Evolutionary conservation across 495 filamentous ascomycete species (phyloP), one percentile per base, ranked within the genome.

Genomic region (Aspergillus egyptiacus): DNA sequence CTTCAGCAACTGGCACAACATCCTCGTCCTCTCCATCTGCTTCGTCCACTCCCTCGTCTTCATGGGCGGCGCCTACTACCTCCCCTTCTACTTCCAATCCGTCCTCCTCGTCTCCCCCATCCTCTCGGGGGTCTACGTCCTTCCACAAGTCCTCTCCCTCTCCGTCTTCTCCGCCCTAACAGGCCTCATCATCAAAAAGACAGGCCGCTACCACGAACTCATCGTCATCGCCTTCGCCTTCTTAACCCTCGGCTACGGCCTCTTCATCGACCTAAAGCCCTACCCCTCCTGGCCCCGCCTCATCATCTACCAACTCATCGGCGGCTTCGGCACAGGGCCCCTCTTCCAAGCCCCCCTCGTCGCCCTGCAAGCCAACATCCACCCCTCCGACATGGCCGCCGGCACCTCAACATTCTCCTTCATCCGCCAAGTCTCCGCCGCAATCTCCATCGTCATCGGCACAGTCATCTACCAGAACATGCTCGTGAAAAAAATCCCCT

Each of bases 81-180:
- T 91, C 11, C 87, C 87, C 0, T 73, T 91, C 31, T 90, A 89
- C 67, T 86, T 86, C 66, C 85, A 89, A 62, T 77, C 81, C 28
- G 85, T 89, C 10, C 78, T 90, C 6, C 81, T 85, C 2, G 80
- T 81, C 9, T 69, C 75, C 10, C 86, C 89, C 0, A 78, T 95
- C 49, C 62, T 86, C 5, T 86, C 82, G 24, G 90, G 89, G 24
- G 82, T 94, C 32, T 89, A 89, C 61, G 70, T 89, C 15, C 75
- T 95, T 8, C 85, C 89, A 3, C 82, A 83, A 53, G 85, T 83
- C 13, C 57, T 94, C 41, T 71, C 80, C 1, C 75, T 94, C 11
- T 86, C 86, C 17, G 30, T 87, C 53, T 57, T 72, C 17, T 86
- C 85, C n/a, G 79, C 74, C 6, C 54, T 52, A 1, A 82, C 79